Percentiles rank a stretch among this genome's conserved stretches.
phyloP scores from a whole-genome alignment of 306 rosid genomes.

The Glycine soja region DNA sequence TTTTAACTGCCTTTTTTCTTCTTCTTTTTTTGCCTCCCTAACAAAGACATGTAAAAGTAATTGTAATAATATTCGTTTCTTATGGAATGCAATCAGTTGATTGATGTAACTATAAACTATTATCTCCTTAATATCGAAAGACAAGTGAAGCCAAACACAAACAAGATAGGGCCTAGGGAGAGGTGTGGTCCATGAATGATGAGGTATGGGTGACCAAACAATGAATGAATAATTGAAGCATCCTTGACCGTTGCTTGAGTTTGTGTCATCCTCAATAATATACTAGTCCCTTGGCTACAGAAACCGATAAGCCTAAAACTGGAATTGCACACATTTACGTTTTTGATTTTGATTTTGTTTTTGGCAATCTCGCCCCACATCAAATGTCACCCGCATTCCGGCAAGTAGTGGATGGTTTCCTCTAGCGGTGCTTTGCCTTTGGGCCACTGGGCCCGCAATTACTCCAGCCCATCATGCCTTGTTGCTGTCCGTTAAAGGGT shows the following conservation, averaged over 20 bases:
- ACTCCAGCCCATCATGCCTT: conserved; percentile 43
- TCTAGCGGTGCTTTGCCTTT: conserved; percentile 42
- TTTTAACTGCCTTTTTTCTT: no score
- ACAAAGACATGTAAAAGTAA: no score
- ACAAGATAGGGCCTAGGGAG: neutral
- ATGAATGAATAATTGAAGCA: conserved; percentile 22
- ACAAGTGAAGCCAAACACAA: neutral
- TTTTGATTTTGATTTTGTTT: neutral
- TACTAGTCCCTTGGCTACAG: neutral
- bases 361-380: conserved; percentile 24
- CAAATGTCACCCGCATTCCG: conserved; percentile 53
- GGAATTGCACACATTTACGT: conserved; percentile 10
- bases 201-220: conserved; percentile 45
- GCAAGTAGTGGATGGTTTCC: conserved; percentile 44
- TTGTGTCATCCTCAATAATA: neutral
- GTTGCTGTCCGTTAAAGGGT: conserved; percentile 38
- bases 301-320: neutral
- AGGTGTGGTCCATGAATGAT: conserved; percentile 47
- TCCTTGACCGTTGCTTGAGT: conserved; percentile 17
- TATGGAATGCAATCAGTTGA: no score
- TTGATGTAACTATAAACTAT: no score
- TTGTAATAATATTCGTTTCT: no score
- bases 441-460: conserved; percentile 51
- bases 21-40: no score
- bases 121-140: neutral